These are phyloP conservation scores for Trametes versicolor DNA, from an alignment of 1,284 basidiomycete genomes.

Conservation along the genomic window DNA sequence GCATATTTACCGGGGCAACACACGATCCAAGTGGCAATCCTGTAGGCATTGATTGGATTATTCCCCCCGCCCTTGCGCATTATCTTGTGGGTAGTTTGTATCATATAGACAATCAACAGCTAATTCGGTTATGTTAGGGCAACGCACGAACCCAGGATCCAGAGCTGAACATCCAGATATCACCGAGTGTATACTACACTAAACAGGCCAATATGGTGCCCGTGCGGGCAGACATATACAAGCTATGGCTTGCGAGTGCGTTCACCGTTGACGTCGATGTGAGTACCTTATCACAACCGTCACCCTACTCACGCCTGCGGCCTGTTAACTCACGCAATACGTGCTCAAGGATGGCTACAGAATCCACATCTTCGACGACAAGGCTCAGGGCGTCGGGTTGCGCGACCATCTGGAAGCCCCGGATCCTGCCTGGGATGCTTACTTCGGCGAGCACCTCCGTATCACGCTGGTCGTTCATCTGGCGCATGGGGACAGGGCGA, in stretches of 20 bases:
- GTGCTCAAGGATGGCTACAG: neutral
- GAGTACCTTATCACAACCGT: neutral
- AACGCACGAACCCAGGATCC: too few species aligned
- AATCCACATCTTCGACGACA: neutral
- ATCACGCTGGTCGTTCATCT: neutral
- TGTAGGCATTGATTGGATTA: neutral
- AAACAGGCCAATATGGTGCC: neutral
- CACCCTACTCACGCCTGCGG: too few species aligned
- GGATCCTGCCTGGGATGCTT: neutral
- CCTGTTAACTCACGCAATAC: too few species aligned
- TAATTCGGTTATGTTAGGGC: too few species aligned
- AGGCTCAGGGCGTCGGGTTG: neutral
- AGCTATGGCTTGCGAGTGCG: neutral
- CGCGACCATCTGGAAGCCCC: neutral
- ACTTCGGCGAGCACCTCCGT: neutral
- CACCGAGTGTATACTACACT: too few species aligned
- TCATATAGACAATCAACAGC: too few species aligned
- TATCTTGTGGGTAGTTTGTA: too few species aligned
- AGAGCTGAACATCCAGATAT: too few species aligned
- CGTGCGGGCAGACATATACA: neutral
- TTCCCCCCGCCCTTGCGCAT: neutral
- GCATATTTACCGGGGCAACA: neutral
- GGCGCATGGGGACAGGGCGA: neutral
- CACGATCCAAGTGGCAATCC: neutral
- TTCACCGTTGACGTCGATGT: neutral